Evolutionary conservation across 805 yeast genomes (phyloP).

Genomic region (Wickerhamiella sergipiensis): DNA sequence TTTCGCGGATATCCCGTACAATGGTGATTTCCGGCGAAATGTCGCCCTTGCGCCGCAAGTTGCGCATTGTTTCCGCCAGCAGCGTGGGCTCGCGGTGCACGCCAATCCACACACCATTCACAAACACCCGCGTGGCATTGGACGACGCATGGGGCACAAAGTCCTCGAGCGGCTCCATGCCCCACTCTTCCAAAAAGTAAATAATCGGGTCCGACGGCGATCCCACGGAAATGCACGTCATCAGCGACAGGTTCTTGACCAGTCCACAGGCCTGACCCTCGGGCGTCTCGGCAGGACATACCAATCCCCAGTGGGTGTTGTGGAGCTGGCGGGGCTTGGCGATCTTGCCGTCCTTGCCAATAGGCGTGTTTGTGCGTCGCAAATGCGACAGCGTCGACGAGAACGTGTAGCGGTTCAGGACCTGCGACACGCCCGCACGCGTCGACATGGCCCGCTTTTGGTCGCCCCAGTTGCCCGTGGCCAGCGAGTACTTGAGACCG

Average conservation of each 20-base stretch:
- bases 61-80: slow-evolving; percentile 79
- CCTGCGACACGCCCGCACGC: slow-evolving; percentile 99
- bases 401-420: slow-evolving; percentile 91
- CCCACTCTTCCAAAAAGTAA: slow-evolving; percentile 95
- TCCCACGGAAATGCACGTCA: slow-evolving; percentile 98
- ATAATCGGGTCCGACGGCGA: slow-evolving; percentile 91
- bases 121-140: slow-evolving; percentile 85
- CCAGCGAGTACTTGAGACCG: slow-evolving; percentile 92
- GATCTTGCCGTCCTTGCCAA: slow-evolving; percentile 97
- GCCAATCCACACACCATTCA: slow-evolving; percentile 99
- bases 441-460: slow-evolving; percentile 98
- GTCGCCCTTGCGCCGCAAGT: slow-evolving; percentile 88
- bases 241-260: slow-evolving; percentile 87
- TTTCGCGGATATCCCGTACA: slow-evolving; percentile 92
- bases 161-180: slow-evolving; percentile 95
- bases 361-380: slow-evolving; percentile 97
- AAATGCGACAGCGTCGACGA: slow-evolving; percentile 97
- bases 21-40: slow-evolving; percentile 93
- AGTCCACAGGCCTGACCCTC: slow-evolving; percentile 99
- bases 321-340: slow-evolving; percentile 99
- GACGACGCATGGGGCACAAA: slow-evolving; percentile 86
- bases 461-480: slow-evolving; percentile 99
- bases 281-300: slow-evolving; percentile 99
- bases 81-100: slow-evolving; percentile 93
- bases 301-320: slow-evolving; percentile 99